A percentile compares a stretch with the other conserved stretches of the same genome.
Conservation (phyloP, 805 yeast species). For the Clavispora santaluciae region DNA sequence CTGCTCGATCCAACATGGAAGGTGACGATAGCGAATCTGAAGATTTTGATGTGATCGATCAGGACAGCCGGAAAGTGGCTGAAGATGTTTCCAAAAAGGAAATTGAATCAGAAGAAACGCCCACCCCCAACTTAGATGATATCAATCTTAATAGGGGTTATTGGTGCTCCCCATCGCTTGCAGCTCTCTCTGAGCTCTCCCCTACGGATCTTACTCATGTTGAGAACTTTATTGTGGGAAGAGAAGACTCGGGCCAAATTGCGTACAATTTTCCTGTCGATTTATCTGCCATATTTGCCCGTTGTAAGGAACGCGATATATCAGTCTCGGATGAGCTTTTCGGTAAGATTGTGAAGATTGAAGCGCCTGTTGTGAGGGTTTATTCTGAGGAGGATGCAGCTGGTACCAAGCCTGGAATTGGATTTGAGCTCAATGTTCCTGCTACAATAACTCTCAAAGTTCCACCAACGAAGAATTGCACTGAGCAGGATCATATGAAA, state of each 20-base stretch:
- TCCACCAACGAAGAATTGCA: conserved; percentile 46
- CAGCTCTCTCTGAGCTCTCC: conserved; percentile 41
- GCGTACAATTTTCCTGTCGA: conserved; percentile 68
- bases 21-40: conserved; percentile 1
- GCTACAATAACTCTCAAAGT: conserved; percentile 67
- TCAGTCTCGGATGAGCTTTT: conserved; percentile 41
- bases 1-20: neutral
- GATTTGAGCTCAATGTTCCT: conserved; percentile 70
- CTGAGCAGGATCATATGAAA: conserved; percentile 42
- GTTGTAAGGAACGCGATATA: conserved; percentile 26
- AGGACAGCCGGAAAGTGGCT: neutral
- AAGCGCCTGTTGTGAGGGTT: conserved; percentile 51
- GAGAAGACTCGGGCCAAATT: conserved; percentile 64
- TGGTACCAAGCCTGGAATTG: conserved; percentile 49
- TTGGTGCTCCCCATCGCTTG: conserved; percentile 69
- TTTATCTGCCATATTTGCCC: conserved; percentile 45
- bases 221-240: conserved; percentile 63
- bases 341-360: conserved; percentile 34
- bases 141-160: conserved; percentile 37
- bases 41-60: conserved; percentile 2
- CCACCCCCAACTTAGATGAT: neutral
- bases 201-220: conserved; percentile 48
- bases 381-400: conserved; percentile 46
- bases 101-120: neutral
- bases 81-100: neutral